Conservation (phyloP, 2,329 filamentous ascomycete species). For the Talaromyces amestolkiae region DNA sequence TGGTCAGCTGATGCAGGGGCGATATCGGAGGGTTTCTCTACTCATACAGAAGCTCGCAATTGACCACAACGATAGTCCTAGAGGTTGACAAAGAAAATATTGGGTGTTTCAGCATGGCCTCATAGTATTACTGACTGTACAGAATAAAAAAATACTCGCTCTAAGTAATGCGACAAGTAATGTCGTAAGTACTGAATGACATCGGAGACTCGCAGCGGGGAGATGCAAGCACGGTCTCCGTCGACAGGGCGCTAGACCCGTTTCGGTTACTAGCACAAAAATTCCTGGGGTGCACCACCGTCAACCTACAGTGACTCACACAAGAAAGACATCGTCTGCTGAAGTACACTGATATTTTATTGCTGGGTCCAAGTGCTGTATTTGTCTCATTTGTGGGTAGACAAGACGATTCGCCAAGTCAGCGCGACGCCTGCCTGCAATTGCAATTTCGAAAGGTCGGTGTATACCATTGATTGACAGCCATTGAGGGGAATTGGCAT, state of each 20-base stretch:
- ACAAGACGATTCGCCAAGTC: background rate
- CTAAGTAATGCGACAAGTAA: background rate
- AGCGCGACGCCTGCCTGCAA: constrained; percentile 3
- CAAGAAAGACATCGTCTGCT: background rate
- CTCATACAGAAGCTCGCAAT: no score
- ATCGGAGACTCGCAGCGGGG: background rate
- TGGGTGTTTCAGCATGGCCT: background rate
- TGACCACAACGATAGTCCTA: no score
- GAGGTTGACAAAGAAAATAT: no score
- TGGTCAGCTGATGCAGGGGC: background rate
- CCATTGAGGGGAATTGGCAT: background rate
- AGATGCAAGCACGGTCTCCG: constrained; percentile 6
- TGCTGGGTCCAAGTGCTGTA: background rate
- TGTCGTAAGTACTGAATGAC: background rate
- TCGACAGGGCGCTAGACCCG: background rate
- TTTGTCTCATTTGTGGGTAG: background rate
- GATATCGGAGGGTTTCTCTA: background rate
- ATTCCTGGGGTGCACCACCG: background rate
- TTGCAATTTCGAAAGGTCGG: background rate
- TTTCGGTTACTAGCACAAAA: constrained; percentile 4
- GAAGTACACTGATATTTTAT: background rate
- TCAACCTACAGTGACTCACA: background rate
- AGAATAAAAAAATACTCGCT: background rate
- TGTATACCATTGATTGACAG: background rate
- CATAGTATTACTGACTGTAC: background rate